Conservation (phyloP, 2,329 filamentous ascomycete species). For the Daldinia eschscholtzii region DNA sequence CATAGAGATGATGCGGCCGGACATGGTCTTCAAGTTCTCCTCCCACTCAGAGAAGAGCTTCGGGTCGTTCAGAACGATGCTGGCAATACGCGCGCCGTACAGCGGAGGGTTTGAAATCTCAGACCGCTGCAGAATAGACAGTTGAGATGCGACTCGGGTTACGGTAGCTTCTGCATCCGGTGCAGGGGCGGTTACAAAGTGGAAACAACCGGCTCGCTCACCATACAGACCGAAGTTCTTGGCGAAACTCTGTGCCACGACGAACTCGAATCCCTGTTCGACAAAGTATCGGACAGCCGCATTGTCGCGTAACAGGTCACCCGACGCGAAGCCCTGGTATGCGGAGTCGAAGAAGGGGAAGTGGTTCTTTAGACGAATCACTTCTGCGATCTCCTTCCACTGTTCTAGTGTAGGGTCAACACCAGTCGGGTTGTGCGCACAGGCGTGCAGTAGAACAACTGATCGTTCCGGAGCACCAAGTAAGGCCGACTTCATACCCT, state of each 20-base stretch:
- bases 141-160: conserved; percentile 81
- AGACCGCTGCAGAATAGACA: conserved; percentile 93
- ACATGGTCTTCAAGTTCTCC: conserved; percentile 91
- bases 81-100: conserved; percentile 91
- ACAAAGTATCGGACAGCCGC: conserved; percentile 96
- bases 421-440: conserved; percentile 97
- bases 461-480: conserved; percentile 79
- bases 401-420: conserved; percentile 94
- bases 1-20: conserved; percentile 94
- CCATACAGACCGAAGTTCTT: conserved; percentile 99
- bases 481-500: conserved; percentile 83
- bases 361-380: conserved; percentile 83
- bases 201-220: conserved; percentile 95
- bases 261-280: conserved; percentile 88
- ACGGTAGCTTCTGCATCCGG: conserved; percentile 73
- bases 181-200: conserved; percentile 83
- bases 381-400: conserved; percentile 87
- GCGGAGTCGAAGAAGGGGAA: conserved; percentile 99
- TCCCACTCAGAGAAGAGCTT: conserved; percentile 91
- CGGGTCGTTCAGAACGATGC: conserved; percentile 84
- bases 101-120: conserved; percentile 98
- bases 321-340: conserved; percentile 97
- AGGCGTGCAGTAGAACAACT: conserved; percentile 92
- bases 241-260: conserved; percentile 92
- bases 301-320: conserved; percentile 85